Evolutionary conservation across 106 monocot species (phyloP).

Genomic region (Xerophyta viscosa): DNA sequence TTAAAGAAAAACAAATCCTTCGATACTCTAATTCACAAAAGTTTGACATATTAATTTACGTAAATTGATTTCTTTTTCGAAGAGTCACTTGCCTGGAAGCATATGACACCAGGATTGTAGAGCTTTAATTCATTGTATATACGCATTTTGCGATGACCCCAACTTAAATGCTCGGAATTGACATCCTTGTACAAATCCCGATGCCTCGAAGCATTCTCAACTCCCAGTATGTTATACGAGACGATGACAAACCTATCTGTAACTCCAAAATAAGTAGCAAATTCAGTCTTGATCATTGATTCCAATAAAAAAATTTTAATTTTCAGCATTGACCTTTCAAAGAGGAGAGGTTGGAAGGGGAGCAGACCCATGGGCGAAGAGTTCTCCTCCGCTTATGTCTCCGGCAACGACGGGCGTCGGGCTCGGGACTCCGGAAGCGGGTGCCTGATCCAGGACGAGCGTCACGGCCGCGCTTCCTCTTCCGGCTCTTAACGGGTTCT

Average conservation of each 20-base stretch:
- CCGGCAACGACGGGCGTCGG: too few species aligned
- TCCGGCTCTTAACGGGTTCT: too few species aligned
- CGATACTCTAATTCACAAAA: too few species aligned
- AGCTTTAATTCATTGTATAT: constrained; percentile 34
- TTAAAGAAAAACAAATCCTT: too few species aligned
- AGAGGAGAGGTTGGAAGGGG: constrained; percentile 24
- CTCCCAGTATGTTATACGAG: constrained; percentile 58
- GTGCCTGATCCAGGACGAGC: too few species aligned
- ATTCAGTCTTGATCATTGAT: too few species aligned
- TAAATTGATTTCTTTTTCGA: too few species aligned
- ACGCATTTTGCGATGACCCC: constrained; percentile 33
- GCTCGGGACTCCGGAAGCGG: too few species aligned
- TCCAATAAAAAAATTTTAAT: background rate
- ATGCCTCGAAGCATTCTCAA: constrained; percentile 45
- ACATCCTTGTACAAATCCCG: constrained; percentile 31
- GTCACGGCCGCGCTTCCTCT: too few species aligned
- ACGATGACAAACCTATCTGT: constrained; percentile 49
- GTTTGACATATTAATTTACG: too few species aligned
- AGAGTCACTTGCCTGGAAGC: constrained; percentile 37
- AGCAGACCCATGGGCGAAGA: constrained; percentile 24
- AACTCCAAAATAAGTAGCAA: background rate
- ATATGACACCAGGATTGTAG: constrained; percentile 41
- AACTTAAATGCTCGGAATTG: constrained; percentile 24
- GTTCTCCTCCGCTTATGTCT: background rate
- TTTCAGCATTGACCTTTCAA: constrained; percentile 15